Evolutionary conservation across 2,329 filamentous ascomycete species (phyloP), one percentile per base, ranked within the genome.

Genomic region (Aureobasidium sp.): DNA sequence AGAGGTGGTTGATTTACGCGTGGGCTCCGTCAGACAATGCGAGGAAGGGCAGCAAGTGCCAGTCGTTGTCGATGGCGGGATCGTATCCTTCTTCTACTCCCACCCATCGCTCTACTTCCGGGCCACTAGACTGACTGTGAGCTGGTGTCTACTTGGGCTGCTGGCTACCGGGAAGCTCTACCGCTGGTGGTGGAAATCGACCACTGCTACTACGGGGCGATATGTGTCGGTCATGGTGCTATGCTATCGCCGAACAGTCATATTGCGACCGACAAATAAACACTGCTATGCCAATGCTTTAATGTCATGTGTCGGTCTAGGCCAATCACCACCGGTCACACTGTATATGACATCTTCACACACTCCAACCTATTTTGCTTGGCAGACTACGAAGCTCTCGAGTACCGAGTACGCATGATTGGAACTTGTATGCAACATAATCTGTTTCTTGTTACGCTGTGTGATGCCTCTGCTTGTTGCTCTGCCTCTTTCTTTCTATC

Each of bases 11-110:
- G 62, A 80, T 87, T 77, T 81, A 94, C 86, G 91, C 86, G 79
- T 99, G 94, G 59, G 94, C 94, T 59, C 94, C 94, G 73, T 99
- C 94, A 62, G 90, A 94, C 70, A 99, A 77, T 30, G 94, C 94
- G 90, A 97, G 97, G 75, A 99, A 99, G 0, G 94, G 92, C 64
- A 99, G 80, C 67, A 97, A 76, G 32, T 86, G 82, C 94, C 94
- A 99, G 71, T 94, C 90, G 76, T 95, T 93, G 63, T 92, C 88
- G 49, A 77, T 79, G 3, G 89, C 89, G 11, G 93, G 91, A 74
- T 97, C 91, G 62, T 78, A 80, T 59, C 86, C 89, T 67, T 92
- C 86, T 25, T 86, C 78, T 37, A 77, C 84, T 64, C 91, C 91
- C 71, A 96, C 90, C 89, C 93, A 97, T 69, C 82, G 84, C 78